A percentile compares a stretch with the other conserved stretches of the same genome.
These are phyloP conservation scores for Puccinia triticina DNA, from an alignment of 1,284 basidiomycete genomes.

Conservation along the genomic window DNA sequence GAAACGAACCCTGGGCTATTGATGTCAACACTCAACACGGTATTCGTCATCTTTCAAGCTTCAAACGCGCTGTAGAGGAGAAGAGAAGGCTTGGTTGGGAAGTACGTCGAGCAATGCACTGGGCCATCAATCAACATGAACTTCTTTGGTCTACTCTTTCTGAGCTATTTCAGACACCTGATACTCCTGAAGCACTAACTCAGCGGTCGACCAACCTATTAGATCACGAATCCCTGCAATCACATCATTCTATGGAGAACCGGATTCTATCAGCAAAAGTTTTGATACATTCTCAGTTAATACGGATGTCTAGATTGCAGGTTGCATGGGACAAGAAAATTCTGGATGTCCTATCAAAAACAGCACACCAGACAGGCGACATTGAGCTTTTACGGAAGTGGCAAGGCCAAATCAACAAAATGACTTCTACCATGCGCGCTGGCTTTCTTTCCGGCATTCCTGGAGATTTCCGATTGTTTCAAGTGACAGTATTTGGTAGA, in stretches of 20 bases:
- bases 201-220: not conserved
- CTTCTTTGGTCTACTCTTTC: not conserved
- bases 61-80: not conserved
- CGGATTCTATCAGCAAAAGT: not conserved
- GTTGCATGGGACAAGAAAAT: not conserved
- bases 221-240: not conserved
- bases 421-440: not conserved
- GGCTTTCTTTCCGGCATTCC: not conserved
- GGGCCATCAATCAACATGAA: not conserved
- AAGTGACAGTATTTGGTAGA: not conserved
- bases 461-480: not conserved
- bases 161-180: not conserved
- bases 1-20: too few species aligned
- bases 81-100: slow-evolving; percentile 24
- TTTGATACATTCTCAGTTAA: not conserved
- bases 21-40: slow-evolving; percentile 11
- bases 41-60: not conserved
- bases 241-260: not conserved
- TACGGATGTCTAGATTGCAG: not conserved
- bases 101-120: slow-evolving; percentile 4
- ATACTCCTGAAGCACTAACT: not conserved
- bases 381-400: not conserved
- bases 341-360: not conserved
- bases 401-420: not conserved
- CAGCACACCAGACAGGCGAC: not conserved